A percentile compares a stretch with the other conserved stretches of the same genome.
Conservation (phyloP, 2,329 filamentous ascomycete genomes). For the Cylindrodendrum hubeiense region DNA sequence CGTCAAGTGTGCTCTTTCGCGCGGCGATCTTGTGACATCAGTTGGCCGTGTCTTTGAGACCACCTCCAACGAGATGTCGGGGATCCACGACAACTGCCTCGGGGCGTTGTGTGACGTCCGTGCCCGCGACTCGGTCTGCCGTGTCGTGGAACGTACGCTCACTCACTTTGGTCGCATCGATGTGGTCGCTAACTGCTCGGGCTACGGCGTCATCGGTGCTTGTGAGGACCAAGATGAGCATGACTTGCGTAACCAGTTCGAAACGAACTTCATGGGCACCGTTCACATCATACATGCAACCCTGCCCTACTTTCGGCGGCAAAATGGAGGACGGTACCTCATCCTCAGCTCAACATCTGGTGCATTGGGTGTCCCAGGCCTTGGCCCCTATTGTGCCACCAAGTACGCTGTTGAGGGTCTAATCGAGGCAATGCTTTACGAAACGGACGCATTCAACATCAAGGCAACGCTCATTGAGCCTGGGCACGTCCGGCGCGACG, state of each 20-base stretch:
- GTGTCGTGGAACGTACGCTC: slow-evolving; percentile 78
- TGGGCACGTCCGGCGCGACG: slow-evolving; percentile 88
- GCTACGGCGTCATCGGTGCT: slow-evolving; percentile 94
- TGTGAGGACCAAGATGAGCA: slow-evolving; percentile 98
- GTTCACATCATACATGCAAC: slow-evolving; percentile 92
- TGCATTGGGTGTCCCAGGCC: slow-evolving; percentile 90
- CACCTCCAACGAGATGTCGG: slow-evolving; percentile 77
- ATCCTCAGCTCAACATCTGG: slow-evolving; percentile 96
- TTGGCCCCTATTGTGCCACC: slow-evolving; percentile 95
- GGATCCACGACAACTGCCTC: slow-evolving; percentile 79
- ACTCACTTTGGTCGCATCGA: slow-evolving; percentile 85
- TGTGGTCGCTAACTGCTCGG: slow-evolving; percentile 92
- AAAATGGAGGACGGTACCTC: slow-evolving; percentile 83
- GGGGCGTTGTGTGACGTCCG: slow-evolving; percentile 92
- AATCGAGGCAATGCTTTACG: slow-evolving; percentile 96
- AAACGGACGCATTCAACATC: slow-evolving; percentile 91
- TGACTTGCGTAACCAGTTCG: slow-evolving; percentile 95
- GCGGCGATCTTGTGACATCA: slow-evolving; percentile 86
- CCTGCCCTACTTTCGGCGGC: slow-evolving; percentile 86
- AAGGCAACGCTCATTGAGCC: slow-evolving; percentile 95
- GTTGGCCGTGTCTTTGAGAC: slow-evolving; percentile 89
- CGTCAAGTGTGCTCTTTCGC: slow-evolving; percentile 82
- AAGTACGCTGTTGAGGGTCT: slow-evolving; percentile 97
- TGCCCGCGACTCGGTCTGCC: slow-evolving; percentile 80
- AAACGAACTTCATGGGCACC: slow-evolving; percentile 97